Evolutionary conservation across 306 rosid species (phyloP).

Genomic region (Coriaria nepalensis): DNA sequence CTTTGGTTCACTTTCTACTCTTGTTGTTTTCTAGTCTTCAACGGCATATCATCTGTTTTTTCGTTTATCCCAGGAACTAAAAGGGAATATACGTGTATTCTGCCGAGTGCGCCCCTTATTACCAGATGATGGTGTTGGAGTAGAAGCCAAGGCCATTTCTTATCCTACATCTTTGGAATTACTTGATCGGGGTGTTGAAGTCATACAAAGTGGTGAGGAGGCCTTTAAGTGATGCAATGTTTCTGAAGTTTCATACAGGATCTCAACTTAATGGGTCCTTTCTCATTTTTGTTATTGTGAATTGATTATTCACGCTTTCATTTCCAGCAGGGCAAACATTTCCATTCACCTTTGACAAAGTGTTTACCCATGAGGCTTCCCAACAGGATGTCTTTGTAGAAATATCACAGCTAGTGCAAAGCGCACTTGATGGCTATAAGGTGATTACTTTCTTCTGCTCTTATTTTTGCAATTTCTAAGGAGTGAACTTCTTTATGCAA

Average conservation of each 20-base stretch:
- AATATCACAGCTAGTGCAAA: slow-evolving; percentile 87
- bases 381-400: slow-evolving; percentile 79
- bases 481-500: no score
- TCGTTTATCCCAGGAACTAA: slow-evolving; percentile 52
- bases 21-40: not conserved
- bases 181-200: slow-evolving; percentile 68
- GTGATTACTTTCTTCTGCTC: slow-evolving; percentile 20
- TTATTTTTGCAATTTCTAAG: no score
- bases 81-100: slow-evolving; percentile 92
- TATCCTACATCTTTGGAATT: slow-evolving; percentile 74
- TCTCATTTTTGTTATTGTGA: not conserved
- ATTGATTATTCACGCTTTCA: not conserved
- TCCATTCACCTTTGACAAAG: slow-evolving; percentile 89
- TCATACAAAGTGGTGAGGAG: slow-evolving; percentile 58
- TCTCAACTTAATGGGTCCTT: no score
- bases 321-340: slow-evolving; percentile 55
- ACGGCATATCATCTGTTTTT: not conserved
- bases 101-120: slow-evolving; percentile 88
- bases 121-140: slow-evolving; percentile 61
- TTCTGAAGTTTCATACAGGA: no score
- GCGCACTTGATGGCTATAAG: slow-evolving; percentile 98
- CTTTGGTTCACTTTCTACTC: slow-evolving; percentile 1
- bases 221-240: no score
- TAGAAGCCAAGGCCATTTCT: slow-evolving; percentile 44
- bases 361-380: slow-evolving; percentile 65